Base-by-base conservation (phyloP, 768 basidiomycete species). In the Udeniomyces megalosporus region DNA sequence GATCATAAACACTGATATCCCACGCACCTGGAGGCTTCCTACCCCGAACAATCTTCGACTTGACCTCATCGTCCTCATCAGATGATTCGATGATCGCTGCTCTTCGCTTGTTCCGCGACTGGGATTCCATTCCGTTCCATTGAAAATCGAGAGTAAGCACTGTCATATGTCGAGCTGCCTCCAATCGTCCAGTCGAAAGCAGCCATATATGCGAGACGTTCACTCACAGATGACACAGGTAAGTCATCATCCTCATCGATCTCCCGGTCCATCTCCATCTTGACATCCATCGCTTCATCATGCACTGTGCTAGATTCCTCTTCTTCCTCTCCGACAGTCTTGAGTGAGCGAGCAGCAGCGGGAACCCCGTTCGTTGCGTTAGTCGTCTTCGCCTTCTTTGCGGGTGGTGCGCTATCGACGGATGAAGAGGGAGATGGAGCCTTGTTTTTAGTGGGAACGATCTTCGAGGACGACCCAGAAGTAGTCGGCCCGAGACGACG, bases 401-500 rank as follows among this genome's bases (percentile, higher is more conserved):
- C n/a, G n/a, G n/a, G n/a, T n/a, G n/a, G n/a, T n/a, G 17, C 38
- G 49, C 42, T 38, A n/a, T 34, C 35, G 31, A 14, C 34, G 24
- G 26, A n/a, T 28, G 44, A 6, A 3, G 45, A 45, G 24, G 7
- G 20, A 28, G 56, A 22, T 45, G 28, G 20, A 26, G 38, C 29
- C 17, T 35, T 32, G 12, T 50, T 12, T 14, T 26, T 35, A 20
- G 60, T 11, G 6, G 48, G 59, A 11, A 50, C 42, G 20, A 28
- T 50, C 31, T 26, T 28, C 28, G 51, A 50, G 15, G 68, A 57
- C 3, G 70, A 67, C 47, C 66, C 69, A 8, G 62, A 53, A 42
- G 58, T 47, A 8, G 64, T 54, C 32, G 57, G 62, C 26, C 63
- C 51, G 15, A 69, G 69, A n/a, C 68, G 68, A 67, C 69, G 12